These are phyloP conservation scores for Debaryomycetaceae sp. DNA, from an alignment of 1,139 yeast genomes.

Conservation along the genomic window DNA sequence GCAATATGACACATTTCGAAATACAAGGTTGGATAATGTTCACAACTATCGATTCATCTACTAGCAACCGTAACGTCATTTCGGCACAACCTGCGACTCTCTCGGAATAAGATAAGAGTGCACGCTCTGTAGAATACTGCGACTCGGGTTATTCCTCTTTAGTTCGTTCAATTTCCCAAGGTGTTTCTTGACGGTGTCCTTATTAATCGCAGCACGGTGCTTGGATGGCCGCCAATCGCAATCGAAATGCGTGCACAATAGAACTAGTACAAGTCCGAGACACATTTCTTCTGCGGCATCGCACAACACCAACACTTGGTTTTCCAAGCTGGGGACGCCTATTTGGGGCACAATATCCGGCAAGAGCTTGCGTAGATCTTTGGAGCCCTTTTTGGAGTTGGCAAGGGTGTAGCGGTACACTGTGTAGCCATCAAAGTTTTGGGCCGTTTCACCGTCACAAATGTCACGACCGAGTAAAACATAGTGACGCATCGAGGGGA, in stretches of 20 bases:
- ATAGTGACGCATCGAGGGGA: constrained; percentile 7
- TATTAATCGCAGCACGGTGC: no score
- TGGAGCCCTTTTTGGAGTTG: constrained; percentile 54
- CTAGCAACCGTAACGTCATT: no score
- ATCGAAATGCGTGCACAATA: constrained; percentile 38
- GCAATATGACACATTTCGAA: no score
- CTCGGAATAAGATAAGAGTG: constrained; percentile 32
- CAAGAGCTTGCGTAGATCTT: constrained; percentile 34
- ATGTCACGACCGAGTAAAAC: no score
- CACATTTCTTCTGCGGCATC: constrained; percentile 60
- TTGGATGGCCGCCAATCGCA: constrained; percentile 25
- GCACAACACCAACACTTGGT: constrained; percentile 37
- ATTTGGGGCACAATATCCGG: constrained; percentile 21
- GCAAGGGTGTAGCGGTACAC: constrained; percentile 17
- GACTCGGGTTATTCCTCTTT: constrained; percentile 56
- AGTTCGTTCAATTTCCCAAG: constrained; percentile 37
- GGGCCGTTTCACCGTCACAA: no score
- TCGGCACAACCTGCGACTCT: no score
- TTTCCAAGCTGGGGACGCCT: constrained; percentile 5
- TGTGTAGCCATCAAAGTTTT: constrained; percentile 17
- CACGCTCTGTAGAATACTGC: constrained; percentile 64
- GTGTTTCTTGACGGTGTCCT: constrained; percentile 47
- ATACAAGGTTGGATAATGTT: no score
- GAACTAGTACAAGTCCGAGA: constrained; percentile 44
- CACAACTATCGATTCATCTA: no score